Base-by-base conservation (phyloP, 2,329 filamentous ascomycete species). In the Alternaria atra region DNA sequence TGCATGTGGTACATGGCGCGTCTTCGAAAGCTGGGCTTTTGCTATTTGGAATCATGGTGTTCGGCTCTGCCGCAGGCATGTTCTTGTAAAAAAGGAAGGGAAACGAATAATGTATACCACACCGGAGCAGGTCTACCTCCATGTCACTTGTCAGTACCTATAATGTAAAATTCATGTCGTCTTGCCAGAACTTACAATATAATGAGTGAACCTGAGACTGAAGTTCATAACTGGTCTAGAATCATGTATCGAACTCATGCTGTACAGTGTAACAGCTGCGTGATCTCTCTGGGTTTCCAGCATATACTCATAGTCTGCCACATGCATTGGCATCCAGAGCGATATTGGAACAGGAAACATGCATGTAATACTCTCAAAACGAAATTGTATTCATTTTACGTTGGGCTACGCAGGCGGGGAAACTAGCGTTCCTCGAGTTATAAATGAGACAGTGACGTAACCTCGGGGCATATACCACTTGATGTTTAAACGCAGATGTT, bases 31-130 rank as follows among this genome's bases (percentile, higher is more conserved):
- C 53, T 27, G 63, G 53, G 3, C 32, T 60, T 50, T 42, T 52
- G 5, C 30, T 65, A 2, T 65, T 65, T 54, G 60, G 50, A 6
- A 34, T 63, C n/a, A 6, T 65, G 46, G 54, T 60, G 5, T 20
- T 65, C n/a, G 44, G 50, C 2, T 63, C 60, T 23, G 60, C 56
- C 12, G 57, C 37, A 5, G 63, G 56, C 27, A 60, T 65, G 63
- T 46, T 63, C 12, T 42, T 63, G 60, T 65, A 50, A 3, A 13
- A 37, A 5, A 23, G 30, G 13, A 25, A 5, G 13, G 30, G 20
- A 17, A n/a, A 37, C 2, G 20, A 25, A 17, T 27, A 37, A 27
- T 37, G 46, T 25, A 13, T 17, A 25, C 37, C 10, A 50, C 8
- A 23, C 9, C 20, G 25, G 46, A 50, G 46, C 20, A 6, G 20